These are phyloP conservation scores for Persicaria tinctoria DNA, from an alignment of 148 eudicot genomes.

Conservation along the genomic window DNA sequence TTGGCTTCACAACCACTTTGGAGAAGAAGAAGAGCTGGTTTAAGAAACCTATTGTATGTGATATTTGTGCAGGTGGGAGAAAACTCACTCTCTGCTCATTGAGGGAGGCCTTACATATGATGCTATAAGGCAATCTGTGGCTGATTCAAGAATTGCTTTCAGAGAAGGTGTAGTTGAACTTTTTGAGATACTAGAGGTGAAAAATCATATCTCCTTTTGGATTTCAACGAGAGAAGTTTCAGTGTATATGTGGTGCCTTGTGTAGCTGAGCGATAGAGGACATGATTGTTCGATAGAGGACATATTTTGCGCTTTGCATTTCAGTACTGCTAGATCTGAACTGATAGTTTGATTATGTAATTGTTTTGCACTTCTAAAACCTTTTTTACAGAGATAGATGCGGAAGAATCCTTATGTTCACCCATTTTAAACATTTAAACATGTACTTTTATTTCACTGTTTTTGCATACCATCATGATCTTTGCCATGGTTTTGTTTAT, in stretches of 20 bases:
- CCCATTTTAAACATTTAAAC: neutral
- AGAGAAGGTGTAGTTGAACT: conserved; percentile 81
- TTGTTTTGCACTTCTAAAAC: neutral
- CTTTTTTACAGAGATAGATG: neutral
- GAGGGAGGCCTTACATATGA: conserved; percentile 86
- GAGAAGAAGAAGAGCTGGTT: neutral
- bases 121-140: conserved; percentile 69
- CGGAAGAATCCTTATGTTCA: neutral
- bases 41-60: neutral
- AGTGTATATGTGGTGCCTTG: neutral
- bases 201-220: neutral
- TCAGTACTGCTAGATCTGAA: neutral
- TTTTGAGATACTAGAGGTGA: conserved; percentile 81
- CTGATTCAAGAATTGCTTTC: conserved; percentile 62
- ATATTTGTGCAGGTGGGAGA: conserved; percentile 62
- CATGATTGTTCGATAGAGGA: neutral
- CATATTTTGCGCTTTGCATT: neutral
- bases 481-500: conserved; percentile 15
- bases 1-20: conserved; percentile 6
- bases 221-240: neutral
- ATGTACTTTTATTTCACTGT: neutral
- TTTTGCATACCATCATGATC: conserved; percentile 9
- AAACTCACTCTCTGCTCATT: conserved; percentile 81
- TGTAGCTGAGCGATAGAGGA: neutral
- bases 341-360: neutral